Conservation (phyloP, 192 early-diverging fungal species). For the Mortierella alpina region DNA sequence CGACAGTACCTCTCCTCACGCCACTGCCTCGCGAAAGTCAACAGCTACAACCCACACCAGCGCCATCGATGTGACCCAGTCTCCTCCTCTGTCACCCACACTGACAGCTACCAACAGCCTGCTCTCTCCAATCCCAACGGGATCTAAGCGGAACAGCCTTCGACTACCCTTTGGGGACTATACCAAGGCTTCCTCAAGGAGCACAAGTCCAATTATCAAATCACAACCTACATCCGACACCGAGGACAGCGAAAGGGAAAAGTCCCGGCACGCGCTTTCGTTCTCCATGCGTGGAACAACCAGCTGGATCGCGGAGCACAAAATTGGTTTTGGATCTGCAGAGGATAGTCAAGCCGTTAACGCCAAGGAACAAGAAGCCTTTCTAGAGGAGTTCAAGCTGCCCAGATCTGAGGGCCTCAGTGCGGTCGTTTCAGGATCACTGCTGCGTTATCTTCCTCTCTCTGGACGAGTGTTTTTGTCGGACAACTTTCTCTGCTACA, state of each 20-base stretch:
- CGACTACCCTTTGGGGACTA: background rate
- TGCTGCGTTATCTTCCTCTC: conserved; percentile 63
- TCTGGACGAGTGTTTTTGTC: conserved; percentile 74
- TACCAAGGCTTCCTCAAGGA: conserved; percentile 18
- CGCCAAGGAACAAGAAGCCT: conserved; percentile 51
- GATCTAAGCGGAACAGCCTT: conserved; percentile 14
- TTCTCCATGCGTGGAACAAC: conserved; percentile 43
- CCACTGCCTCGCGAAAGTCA: conserved; percentile 12
- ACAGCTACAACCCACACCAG: background rate
- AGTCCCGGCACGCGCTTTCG: conserved; percentile 17
- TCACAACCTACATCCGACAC: conserved; percentile 36
- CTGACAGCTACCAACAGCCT: conserved; percentile 14
- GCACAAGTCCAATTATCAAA: conserved; percentile 14
- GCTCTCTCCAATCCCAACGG: background rate
- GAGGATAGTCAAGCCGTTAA: conserved; percentile 12
- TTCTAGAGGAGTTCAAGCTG: conserved; percentile 65
- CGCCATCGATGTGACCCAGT: background rate
- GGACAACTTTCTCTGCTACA: conserved; percentile 48
- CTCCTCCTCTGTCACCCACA: conserved; percentile 20
- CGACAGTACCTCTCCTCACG: conserved; percentile 33
- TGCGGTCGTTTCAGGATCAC: conserved; percentile 62
- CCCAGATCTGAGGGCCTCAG: conserved; percentile 64
- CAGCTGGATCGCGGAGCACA: conserved; percentile 41
- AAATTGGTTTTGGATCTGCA: conserved; percentile 11
- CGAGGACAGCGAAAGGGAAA: conserved; percentile 32